Conservation (phyloP, 768 basidiomycete species). For the Boletus edulis region DNA sequence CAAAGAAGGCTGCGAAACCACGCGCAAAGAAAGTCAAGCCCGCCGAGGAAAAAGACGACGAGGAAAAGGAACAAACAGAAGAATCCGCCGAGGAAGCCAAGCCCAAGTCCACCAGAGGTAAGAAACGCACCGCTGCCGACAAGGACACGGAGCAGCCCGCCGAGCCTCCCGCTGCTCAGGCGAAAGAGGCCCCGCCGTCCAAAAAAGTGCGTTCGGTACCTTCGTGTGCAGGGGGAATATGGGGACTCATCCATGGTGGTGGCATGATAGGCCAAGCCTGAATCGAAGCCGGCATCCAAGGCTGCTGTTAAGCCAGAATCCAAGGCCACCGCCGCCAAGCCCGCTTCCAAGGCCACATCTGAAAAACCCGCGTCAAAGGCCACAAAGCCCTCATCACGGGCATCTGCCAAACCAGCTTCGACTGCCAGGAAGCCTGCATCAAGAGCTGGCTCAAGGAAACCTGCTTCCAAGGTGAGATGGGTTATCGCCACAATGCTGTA, state of each 20-base stretch:
- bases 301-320: slow-evolving; percentile 33
- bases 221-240: slow-evolving; percentile 1
- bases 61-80: slow-evolving; percentile 34
- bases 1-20: slow-evolving; percentile 67
- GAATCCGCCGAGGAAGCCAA: slow-evolving; percentile 36
- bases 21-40: slow-evolving; percentile 45
- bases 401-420: slow-evolving; percentile 43
- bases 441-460: slow-evolving; percentile 59
- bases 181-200: slow-evolving; percentile 49
- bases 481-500: not conserved
- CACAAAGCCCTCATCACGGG: slow-evolving; percentile 38
- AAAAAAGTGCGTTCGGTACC: slow-evolving; percentile 53
- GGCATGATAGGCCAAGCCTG: slow-evolving; percentile 41
- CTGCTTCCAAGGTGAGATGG: slow-evolving; percentile 53
- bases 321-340: slow-evolving; percentile 28
- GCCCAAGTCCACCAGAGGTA: slow-evolving; percentile 46
- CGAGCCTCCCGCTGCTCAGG: slow-evolving; percentile 35
- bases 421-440: slow-evolving; percentile 53
- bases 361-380: slow-evolving; percentile 44
- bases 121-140: slow-evolving; percentile 51
- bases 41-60: slow-evolving; percentile 44
- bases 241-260: not conserved
- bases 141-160: slow-evolving; percentile 36
- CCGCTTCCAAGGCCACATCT: slow-evolving; percentile 32
- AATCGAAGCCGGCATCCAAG: slow-evolving; percentile 30